Conservation (phyloP, 495 filamentous ascomycete species). For the Hyaloscypha finlandica region DNA sequence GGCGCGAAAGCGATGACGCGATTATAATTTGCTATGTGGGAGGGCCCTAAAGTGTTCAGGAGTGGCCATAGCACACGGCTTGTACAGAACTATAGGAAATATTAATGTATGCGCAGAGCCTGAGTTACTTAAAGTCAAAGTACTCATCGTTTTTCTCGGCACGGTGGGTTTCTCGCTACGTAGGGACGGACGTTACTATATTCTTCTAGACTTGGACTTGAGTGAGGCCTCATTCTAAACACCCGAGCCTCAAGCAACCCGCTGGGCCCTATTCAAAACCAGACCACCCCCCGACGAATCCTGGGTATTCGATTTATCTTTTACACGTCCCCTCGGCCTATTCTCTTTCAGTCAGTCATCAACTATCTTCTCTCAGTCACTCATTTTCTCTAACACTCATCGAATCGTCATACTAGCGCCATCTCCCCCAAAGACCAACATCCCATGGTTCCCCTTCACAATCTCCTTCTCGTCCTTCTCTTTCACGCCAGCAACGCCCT, state of each 20-base stretch:
- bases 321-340: background rate
- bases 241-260: constrained; percentile 19
- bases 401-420: constrained; percentile 22
- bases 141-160: too few species aligned
- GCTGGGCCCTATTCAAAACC: constrained; percentile 16
- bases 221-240: constrained; percentile 8
- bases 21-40: too few species aligned
- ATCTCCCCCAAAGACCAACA: constrained; percentile 48
- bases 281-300: background rate
- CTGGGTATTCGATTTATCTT: constrained; percentile 13
- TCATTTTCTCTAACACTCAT: background rate
- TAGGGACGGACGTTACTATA: too few species aligned
- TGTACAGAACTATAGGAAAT: too few species aligned
- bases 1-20: too few species aligned
- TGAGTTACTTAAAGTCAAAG: too few species aligned
- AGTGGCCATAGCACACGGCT: too few species aligned
- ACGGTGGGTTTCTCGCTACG: too few species aligned
- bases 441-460: constrained; percentile 50
- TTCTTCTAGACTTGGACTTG: background rate
- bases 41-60: too few species aligned
- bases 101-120: too few species aligned
- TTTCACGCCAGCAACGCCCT: background rate
- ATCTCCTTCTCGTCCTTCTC: constrained; percentile 27
- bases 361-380: background rate
- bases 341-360: background rate